A percentile compares a stretch with the other conserved stretches of the same genome.
Conservation (phyloP, 768 basidiomycete species). For the Kwoniella botswanensis region DNA sequence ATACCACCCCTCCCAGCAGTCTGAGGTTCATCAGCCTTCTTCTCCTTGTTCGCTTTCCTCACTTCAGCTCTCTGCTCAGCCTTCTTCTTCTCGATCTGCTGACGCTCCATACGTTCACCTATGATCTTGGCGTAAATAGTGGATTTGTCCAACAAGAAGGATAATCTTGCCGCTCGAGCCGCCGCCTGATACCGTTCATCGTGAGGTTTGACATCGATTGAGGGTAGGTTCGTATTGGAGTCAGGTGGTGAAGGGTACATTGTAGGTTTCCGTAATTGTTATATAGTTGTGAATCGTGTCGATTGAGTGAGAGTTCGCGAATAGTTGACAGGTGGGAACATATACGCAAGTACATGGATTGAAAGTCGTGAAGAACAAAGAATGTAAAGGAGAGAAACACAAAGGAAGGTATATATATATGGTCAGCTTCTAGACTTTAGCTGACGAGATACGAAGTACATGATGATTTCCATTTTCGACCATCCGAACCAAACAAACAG, state of each 20-base stretch:
- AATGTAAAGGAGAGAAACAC: conserved; percentile 15
- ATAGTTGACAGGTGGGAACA: conserved; percentile 18
- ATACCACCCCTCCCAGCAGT: conserved; percentile 25
- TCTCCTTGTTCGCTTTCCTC: conserved; percentile 52
- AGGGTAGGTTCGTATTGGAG: conserved; percentile 11
- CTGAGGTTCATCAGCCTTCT: conserved; percentile 29
- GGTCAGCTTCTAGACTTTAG: conserved; percentile 5
- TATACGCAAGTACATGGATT: neutral
- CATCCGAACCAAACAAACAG: conserved; percentile 15
- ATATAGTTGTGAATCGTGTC: neutral
- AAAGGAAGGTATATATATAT: conserved; percentile 20
- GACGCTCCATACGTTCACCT: conserved; percentile 72
- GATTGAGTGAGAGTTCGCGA: neutral
- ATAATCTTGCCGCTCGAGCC: conserved; percentile 42
- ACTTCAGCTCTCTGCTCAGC: conserved; percentile 47
- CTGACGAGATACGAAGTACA: neutral
- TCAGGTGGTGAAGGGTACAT: conserved; percentile 20
- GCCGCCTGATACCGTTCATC: conserved; percentile 28
- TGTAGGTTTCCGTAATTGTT: neutral
- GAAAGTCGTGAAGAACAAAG: neutral
- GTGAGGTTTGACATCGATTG: conserved; percentile 1
- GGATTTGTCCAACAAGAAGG: conserved; percentile 73
- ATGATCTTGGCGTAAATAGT: conserved; percentile 75
- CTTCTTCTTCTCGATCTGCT: conserved; percentile 50
- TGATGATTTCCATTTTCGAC: neutral